Evolutionary conservation across 352 stramenopile genomes (phyloP).

Genomic region (Globisporangium alternatum): DNA sequence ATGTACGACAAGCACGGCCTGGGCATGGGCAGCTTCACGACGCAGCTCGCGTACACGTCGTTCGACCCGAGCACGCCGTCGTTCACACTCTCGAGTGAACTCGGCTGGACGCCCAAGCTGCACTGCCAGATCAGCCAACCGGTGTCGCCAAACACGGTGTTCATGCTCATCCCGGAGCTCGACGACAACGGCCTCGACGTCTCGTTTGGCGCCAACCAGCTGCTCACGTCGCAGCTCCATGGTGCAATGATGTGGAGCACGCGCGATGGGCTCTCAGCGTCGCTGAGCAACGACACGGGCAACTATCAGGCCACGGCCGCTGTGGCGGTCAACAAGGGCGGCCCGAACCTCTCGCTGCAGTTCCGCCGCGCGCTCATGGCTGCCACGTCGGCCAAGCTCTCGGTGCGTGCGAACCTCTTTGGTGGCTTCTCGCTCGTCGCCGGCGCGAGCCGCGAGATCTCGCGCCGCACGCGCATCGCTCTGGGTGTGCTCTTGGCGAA

Average conservation of each 20-base stretch:
- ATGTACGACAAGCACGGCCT: constrained; percentile 80
- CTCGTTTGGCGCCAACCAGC: constrained; percentile 64
- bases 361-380: constrained; percentile 37
- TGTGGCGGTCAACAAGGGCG: constrained; percentile 41
- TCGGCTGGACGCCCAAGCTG: constrained; percentile 77
- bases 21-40: constrained; percentile 68
- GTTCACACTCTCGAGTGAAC: constrained; percentile 57
- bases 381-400: constrained; percentile 47
- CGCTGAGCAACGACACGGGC: constrained; percentile 46
- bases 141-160: constrained; percentile 62
- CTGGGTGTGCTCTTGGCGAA: constrained; percentile 57
- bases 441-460: constrained; percentile 56
- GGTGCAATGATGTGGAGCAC: constrained; percentile 83
- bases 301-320: constrained; percentile 37
- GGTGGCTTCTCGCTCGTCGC: constrained; percentile 46
- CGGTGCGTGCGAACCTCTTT: constrained; percentile 45
- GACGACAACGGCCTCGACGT: constrained; percentile 72
- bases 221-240: constrained; percentile 57
- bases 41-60: constrained; percentile 61
- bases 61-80: constrained; percentile 61
- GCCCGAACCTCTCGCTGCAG: constrained; percentile 60
- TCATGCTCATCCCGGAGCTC: constrained; percentile 73
- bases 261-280: constrained; percentile 69
- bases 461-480: constrained; percentile 50
- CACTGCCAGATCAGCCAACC: constrained; percentile 73